phyloP scores from a whole-genome alignment of 345 rosid genomes.

The Salix purpurea region DNA sequence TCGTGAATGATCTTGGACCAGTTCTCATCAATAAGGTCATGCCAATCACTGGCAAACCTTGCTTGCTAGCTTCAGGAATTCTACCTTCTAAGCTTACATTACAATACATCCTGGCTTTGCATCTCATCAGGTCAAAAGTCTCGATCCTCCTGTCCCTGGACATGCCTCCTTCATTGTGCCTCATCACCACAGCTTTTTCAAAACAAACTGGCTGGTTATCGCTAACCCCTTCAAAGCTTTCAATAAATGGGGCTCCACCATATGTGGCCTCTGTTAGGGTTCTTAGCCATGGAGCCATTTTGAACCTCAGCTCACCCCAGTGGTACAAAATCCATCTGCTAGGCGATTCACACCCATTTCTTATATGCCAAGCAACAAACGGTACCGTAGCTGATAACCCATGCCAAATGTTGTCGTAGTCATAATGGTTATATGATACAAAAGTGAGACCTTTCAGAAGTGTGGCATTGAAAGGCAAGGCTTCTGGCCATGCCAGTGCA shows the following conservation, averaged over 20 bases:
- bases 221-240: conserved; percentile 26
- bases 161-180: conserved; percentile 81
- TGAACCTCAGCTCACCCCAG: conserved; percentile 62
- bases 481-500: conserved; percentile 59
- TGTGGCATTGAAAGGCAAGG: conserved; percentile 49
- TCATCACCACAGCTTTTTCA: conserved; percentile 70
- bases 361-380: conserved; percentile 62
- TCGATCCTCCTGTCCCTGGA: conserved; percentile 59
- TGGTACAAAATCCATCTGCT: conserved; percentile 64
- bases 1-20: conserved; percentile 65
- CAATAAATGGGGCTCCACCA: conserved; percentile 20
- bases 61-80: background rate
- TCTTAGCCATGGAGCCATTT: conserved; percentile 48
- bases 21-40: conserved; percentile 69
- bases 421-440: conserved; percentile 63
- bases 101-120: conserved; percentile 51
- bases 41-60: conserved; percentile 30
- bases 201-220: conserved; percentile 49
- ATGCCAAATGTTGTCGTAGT: conserved; percentile 66
- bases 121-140: conserved; percentile 53
- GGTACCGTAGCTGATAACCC: conserved; percentile 52
- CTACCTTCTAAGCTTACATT: conserved; percentile 28
- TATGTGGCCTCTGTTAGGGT: conserved; percentile 46
- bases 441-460: conserved; percentile 56
- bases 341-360: conserved; percentile 41